Evolutionary conservation across 1,284 basidiomycete species (phyloP), one percentile per base, ranked within the genome.

Genomic region (Leccinum subrobustum): DNA sequence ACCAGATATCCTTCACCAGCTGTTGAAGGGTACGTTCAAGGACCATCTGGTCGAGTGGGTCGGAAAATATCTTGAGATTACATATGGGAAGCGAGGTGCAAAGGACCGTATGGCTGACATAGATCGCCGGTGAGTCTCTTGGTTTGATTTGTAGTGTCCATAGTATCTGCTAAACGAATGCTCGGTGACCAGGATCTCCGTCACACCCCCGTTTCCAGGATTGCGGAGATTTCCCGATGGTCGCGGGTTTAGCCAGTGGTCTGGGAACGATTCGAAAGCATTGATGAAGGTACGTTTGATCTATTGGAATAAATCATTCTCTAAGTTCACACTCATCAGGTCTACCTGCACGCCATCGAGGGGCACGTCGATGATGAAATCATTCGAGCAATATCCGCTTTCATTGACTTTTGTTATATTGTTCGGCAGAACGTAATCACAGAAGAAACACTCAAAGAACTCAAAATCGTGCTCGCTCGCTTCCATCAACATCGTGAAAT

Each of bases 331-430:
- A 23, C 44, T 50, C 25, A 16, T 23, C 25, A 61, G 61, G 37
- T 54, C 12, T 62, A 59, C 52, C 54, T 51, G 8, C 52, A 20
- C 0, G 31, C 52, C 8, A 35, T 53, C 18, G 14, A 35, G 9
- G 20, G 52, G 5, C 54, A 65, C 18, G 33, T 68, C 1, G 53
- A 58, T 1, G 3, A 18, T 5, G 29, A 63, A 1, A 42, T 67
- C 0, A 4, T 68, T 1, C 23, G 0, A 5, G 29, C 54, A 1
- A 52, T 68, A 8, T 6, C 7, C 1, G 52, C 58, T 2, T 59
- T 68, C 2, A 25, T 68, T 0, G 56, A 68, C 1, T 67, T 67
- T 16, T 63, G 57, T 25, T 67, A 62, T 8, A 52, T 62, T 44
- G 47, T 42, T 18, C 3, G 20, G 6, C 3, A 5, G 12, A 35